These are phyloP conservation scores for Ceratocystiopsis sp. DNA, from an alignment of 2,329 filamentous ascomycete genomes.

Conservation along the genomic window DNA sequence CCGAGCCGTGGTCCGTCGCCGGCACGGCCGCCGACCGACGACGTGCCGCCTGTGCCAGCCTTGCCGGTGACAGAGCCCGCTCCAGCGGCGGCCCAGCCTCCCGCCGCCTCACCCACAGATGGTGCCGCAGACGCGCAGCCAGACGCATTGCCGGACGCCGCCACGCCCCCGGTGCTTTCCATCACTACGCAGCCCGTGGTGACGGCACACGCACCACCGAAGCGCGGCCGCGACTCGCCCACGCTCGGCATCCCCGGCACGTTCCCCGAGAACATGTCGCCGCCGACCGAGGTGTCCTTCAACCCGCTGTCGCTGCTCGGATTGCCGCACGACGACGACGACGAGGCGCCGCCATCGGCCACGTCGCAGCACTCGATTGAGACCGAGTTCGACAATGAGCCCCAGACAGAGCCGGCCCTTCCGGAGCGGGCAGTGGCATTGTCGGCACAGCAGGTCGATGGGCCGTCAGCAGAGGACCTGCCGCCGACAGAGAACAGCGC, in stretches of 20 bases:
- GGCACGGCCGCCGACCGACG: no score
- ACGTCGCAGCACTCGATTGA: slow-evolving; percentile 41
- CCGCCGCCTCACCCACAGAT: background rate
- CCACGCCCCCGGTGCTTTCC: background rate
- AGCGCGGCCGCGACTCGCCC: slow-evolving; percentile 34
- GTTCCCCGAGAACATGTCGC: slow-evolving; percentile 21
- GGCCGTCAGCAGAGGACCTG: no score
- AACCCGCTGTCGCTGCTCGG: slow-evolving; percentile 10
- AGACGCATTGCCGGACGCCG: background rate
- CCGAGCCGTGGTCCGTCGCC: no score
- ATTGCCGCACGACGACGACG: slow-evolving; percentile 17
- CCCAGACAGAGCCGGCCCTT: slow-evolving; percentile 39
- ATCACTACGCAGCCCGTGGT: slow-evolving; percentile 1
- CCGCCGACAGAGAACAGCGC: no score
- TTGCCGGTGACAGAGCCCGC: background rate
- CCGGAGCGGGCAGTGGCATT: slow-evolving; percentile 8
- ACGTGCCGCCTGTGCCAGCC: no score
- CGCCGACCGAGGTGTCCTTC: no score
- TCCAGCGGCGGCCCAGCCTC: background rate
- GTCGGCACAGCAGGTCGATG: background rate
- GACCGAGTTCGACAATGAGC: slow-evolving; percentile 59
- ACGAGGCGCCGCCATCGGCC: slow-evolving; percentile 39
- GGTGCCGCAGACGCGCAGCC: background rate
- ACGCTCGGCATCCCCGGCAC: slow-evolving; percentile 49
- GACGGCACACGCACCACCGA: background rate